phyloP scores from a whole-genome alignment of 2,329 filamentous ascomycete genomes.

The Rhinocladiella mackenziei region DNA sequence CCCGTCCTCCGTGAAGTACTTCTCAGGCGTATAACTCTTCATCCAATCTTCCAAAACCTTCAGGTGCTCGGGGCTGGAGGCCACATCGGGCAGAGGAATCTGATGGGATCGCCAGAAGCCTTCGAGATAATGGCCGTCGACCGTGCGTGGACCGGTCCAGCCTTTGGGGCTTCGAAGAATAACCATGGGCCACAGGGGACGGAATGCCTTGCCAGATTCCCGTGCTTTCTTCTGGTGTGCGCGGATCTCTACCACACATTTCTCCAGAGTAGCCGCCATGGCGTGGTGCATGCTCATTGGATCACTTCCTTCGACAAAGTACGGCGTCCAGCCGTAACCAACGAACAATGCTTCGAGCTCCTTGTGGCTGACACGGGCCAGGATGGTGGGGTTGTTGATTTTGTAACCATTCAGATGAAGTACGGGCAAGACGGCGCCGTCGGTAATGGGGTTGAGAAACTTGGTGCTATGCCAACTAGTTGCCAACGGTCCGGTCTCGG shows the following conservation, averaged over 20 bases:
- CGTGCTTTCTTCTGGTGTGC: slow-evolving; percentile 68
- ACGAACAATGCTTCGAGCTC: slow-evolving; percentile 66
- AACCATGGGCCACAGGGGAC: slow-evolving; percentile 75
- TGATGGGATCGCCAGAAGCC: slow-evolving; percentile 80
- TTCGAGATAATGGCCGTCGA: slow-evolving; percentile 66
- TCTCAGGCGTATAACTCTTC: slow-evolving; percentile 69
- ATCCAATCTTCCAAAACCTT: slow-evolving; percentile 72
- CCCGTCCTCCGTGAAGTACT: slow-evolving; percentile 63
- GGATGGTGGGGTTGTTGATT: slow-evolving; percentile 74
- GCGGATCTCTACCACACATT: slow-evolving; percentile 66
- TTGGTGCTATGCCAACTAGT: slow-evolving; percentile 80
- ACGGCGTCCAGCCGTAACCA: slow-evolving; percentile 74
- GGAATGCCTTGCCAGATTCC: slow-evolving; percentile 63
- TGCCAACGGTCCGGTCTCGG: slow-evolving; percentile 74
- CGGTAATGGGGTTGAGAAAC: slow-evolving; percentile 73
- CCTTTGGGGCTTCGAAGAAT: slow-evolving; percentile 73
- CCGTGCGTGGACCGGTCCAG: slow-evolving; percentile 70
- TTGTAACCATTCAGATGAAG: slow-evolving; percentile 81
- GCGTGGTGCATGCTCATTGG: slow-evolving; percentile 73
- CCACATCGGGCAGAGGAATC: slow-evolving; percentile 68
- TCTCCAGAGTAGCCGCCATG: slow-evolving; percentile 72
- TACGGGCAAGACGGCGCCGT: slow-evolving; percentile 72
- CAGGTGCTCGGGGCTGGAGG: slow-evolving; percentile 61
- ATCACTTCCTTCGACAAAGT: slow-evolving; percentile 75
- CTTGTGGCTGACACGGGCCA: slow-evolving; percentile 69